Base-by-base conservation (phyloP, 345 rosid genomes). In the Moricandia moricandioides region DNA sequence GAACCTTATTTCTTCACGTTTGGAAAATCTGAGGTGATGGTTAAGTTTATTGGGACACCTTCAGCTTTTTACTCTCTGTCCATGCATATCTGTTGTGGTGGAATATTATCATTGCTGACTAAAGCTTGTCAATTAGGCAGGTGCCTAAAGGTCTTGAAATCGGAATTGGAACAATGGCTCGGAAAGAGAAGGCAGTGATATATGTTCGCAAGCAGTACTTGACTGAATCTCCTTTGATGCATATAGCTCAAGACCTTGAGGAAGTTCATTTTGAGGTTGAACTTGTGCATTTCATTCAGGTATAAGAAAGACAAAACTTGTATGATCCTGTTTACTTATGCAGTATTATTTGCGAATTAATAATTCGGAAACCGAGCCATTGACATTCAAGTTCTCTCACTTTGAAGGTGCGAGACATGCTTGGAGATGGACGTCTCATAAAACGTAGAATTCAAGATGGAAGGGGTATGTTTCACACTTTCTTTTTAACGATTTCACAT, bases 141-240 rank as follows among this genome's bases (percentile, higher is more conserved):
- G 91, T 95, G 66, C 99, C 99, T 13, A 86, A 87, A 81, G 97
- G 99, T 77, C 97, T 95, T 82, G 97, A 95, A 84, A 89, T 92
- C 83, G 99, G 97, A 79, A 85, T 95, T 56, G 99, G 99, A 81
- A 83, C 96, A 35, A 92, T 95, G 99, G 56, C 93, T 40, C 86
- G 86, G 56, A 83, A 88, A 80, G 98, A 95, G 82, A 92, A 90
- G 82, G 97, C 98, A 27, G 78, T 92, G 57, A 87, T 92, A 69
- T 95, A 87, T 80, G 97, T 92, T 39, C 86, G 88, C 51, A 82
- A 72, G 77, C 86, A 85, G 80, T 90, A 95, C 80, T 68, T 95
- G 74, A 85, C 90, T 24, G 82, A 81, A 29, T 95, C 98, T 74
- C 85, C 88, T 30, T 84, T 95, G 63, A 51, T 92, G 83, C 81